A percentile compares a stretch with the other conserved stretches of the same genome.
phyloP scores from a whole-genome alignment of 345 rosid genomes.

The Noccaea bulbosa region DNA sequence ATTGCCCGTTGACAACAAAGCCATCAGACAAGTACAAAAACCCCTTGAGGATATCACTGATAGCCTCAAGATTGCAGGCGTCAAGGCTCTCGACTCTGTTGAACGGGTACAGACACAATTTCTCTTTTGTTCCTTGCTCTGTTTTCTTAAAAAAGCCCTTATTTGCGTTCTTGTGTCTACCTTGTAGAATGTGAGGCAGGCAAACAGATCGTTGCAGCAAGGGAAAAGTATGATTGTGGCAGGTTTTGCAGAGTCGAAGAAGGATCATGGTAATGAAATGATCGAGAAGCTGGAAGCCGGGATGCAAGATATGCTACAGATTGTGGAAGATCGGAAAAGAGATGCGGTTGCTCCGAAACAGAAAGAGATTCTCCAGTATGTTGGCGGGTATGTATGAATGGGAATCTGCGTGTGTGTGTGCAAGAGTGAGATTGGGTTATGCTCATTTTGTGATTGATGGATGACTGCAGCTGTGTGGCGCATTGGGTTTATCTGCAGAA shows the following conservation, averaged over 20 bases:
- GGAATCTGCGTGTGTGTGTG: neutral
- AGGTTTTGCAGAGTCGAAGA: slow-evolving; percentile 88
- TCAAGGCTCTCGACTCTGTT: slow-evolving; percentile 88
- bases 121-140: neutral
- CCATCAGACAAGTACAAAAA: slow-evolving; percentile 91
- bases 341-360: slow-evolving; percentile 91
- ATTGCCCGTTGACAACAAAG: slow-evolving; percentile 85
- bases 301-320: slow-evolving; percentile 83
- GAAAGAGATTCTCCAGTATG: slow-evolving; percentile 85
- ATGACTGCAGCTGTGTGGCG: slow-evolving; percentile 99
- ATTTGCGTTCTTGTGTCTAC: neutral
- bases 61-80: slow-evolving; percentile 85
- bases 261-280: slow-evolving; percentile 75
- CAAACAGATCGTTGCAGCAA: slow-evolving; percentile 69
- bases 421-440: slow-evolving; percentile 34
- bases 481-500: slow-evolving; percentile 98
- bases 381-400: slow-evolving; percentile 64
- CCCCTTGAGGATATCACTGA: slow-evolving; percentile 96
- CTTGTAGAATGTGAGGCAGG: slow-evolving; percentile 86
- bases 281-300: slow-evolving; percentile 83
- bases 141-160: neutral
- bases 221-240: slow-evolving; percentile 75
- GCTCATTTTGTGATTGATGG: slow-evolving; percentile 64
- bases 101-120: slow-evolving; percentile 57
- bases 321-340: slow-evolving; percentile 84